Conservation (phyloP, 768 basidiomycete species). For the Hericium alpestre region DNA sequence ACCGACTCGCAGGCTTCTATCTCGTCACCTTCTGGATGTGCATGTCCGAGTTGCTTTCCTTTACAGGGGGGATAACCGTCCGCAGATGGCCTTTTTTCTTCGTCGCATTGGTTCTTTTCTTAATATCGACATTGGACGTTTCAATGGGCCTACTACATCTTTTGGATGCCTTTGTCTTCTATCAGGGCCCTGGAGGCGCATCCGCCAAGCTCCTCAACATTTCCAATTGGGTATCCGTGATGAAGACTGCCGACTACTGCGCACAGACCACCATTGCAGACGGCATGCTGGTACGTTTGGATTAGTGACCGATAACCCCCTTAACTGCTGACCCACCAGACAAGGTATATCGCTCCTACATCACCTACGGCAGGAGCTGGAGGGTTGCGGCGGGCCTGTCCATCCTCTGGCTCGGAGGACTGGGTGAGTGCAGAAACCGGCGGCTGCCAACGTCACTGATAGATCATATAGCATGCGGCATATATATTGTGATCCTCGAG, state of each 20-base stretch:
- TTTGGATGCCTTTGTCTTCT: slow-evolving; percentile 31
- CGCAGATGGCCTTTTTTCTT: slow-evolving; percentile 25
- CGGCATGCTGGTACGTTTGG: slow-evolving; percentile 25
- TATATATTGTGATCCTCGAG: slow-evolving; percentile 3
- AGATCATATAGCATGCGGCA: not conserved
- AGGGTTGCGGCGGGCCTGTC: slow-evolving; percentile 8
- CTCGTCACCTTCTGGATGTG: slow-evolving; percentile 17
- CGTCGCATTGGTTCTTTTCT: slow-evolving; percentile 28
- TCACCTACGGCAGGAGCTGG: slow-evolving; percentile 15
- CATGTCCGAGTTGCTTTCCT: slow-evolving; percentile 23
- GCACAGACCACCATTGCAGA: slow-evolving; percentile 34
- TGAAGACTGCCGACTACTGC: slow-evolving; percentile 31
- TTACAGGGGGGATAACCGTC: slow-evolving; percentile 16
- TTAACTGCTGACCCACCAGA: too few species aligned
- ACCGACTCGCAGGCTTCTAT: slow-evolving; percentile 2
- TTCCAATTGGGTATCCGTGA: slow-evolving; percentile 30
- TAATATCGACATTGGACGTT: slow-evolving; percentile 28
- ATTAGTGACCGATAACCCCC: too few species aligned
- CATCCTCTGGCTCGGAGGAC: slow-evolving; percentile 14
- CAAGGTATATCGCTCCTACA: slow-evolving; percentile 16
- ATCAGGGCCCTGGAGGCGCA: slow-evolving; percentile 19
- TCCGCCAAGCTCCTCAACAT: slow-evolving; percentile 24
- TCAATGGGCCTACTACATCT: slow-evolving; percentile 31
- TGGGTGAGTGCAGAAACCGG: slow-evolving; percentile 1
- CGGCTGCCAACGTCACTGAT: too few species aligned